A percentile compares a stretch with the other conserved stretches of the same genome.
Evolutionary conservation across 225 moss, liverwort and hornwort species (phyloP).

Genomic region (Straminergon stramineum): DNA sequence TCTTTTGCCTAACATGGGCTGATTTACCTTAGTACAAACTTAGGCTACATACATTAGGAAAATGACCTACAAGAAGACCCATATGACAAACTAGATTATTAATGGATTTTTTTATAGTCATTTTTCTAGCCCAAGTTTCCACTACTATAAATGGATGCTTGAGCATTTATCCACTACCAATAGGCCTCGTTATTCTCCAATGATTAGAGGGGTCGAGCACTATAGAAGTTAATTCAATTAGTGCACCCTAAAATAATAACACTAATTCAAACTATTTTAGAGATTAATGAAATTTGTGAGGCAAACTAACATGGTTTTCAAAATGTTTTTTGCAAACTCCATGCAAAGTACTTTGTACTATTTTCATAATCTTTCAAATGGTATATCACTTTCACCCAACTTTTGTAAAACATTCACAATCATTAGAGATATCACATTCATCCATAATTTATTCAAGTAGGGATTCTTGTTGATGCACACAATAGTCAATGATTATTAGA

Average conservation of each 20-base stretch:
- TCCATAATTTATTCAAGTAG: background rate
- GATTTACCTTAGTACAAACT: background rate
- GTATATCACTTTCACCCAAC: background rate
- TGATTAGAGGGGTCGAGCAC: rapidly evolving
- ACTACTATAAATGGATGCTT: background rate
- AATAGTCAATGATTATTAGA: rapidly evolving
- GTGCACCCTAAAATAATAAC: rapidly evolving
- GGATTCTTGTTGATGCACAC: rapidly evolving
- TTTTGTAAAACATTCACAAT: rapidly evolving
- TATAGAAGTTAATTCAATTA: background rate
- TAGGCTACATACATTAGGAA: rapidly evolving
- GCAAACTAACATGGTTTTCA: rapidly evolving
- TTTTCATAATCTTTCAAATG: background rate
- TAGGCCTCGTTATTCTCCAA: rapidly evolving
- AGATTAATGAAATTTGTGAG: background rate
- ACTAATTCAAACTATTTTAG: background rate
- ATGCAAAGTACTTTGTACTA: background rate
- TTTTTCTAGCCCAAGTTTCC: background rate
- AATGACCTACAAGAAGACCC: background rate
- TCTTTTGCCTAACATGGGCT: background rate
- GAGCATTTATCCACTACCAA: rapidly evolving
- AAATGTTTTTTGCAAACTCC: background rate
- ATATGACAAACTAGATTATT: background rate
- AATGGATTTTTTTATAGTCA: background rate
- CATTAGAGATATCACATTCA: background rate